Base-by-base conservation (phyloP, 1,139 yeast species). In the Diutina rugosa region DNA sequence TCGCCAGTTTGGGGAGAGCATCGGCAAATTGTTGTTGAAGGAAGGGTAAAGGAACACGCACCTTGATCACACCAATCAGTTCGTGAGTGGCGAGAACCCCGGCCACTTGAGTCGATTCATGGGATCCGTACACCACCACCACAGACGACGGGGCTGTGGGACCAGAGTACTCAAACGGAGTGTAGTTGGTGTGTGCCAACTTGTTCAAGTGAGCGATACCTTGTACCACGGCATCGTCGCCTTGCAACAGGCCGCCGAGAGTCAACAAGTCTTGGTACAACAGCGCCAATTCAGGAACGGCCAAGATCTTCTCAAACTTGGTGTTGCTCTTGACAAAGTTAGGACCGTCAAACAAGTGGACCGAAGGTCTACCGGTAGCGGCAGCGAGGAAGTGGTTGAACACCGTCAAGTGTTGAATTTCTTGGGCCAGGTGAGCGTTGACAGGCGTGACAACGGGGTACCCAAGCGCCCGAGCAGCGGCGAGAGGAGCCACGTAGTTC, bases 331-430 rank as follows among this genome's bases (percentile, higher is more conserved):
- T 82, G 56, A 84, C 69, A 60, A 82, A 84, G 56, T 83, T 79
- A 16, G 88, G 76, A 52, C 97, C 98, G 66, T 90, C 97, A 67
- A 85, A 87, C 61, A 88, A 75, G 69, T 86, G 84, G 57, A 89
- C 69, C 26, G 86, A 77, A 4, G 93, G 89, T 49, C 73, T 69
- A 44, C 81, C 77, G 47, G 81, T 74, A 58, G 70, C 65, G 2
- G 69, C 63, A 18, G 95, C 83, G 63, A 87, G 72, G 58, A 80
- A 85, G 55, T 85, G 76, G 58, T 91, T 79, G 64, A 89, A 75
- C 54, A 88, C 71, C 35, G 96, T 69, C 61, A 85, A 74, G 62
- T 82, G 82, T 69, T 88, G 95, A 54, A 81, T 78, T 68, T 88
- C 96, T 21, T 65, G 56, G 10, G 78, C 79, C 54, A 74, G 65